Base-by-base conservation (phyloP, 2,329 filamentous ascomycete species). In the Bipolaris sorokiniana region DNA sequence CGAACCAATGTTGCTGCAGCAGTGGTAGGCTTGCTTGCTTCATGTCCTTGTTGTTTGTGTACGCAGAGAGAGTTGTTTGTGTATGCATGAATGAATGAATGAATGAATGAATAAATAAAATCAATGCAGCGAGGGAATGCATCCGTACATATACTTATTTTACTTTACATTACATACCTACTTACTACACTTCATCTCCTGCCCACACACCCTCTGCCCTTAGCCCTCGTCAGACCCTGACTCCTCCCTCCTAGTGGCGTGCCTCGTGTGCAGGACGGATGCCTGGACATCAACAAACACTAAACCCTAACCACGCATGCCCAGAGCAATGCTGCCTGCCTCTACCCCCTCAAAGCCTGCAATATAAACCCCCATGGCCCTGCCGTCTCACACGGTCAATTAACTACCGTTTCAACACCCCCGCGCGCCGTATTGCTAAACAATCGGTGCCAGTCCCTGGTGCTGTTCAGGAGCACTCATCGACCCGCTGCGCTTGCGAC, bases 391-490 rank as follows among this genome's bases (percentile, higher is more conserved):
- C 36, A 41, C 26, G 40, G 16, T 23, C 38, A 23, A 41, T 22
- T 41, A 41, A 41, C 11, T 41, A 23, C 20, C 38, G 38, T 41
- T 41, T 41, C 38, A 41, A 41, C 18, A 6, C 1, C 9, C 18
- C 13, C 9, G 3, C 3, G 18, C 18, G 37, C 15, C 37, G n/a
- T 22, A 22, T 41, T 22, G 20, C 60, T 57, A 67, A 67, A 64
- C 64, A 34, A 40, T 51, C 57, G 41, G 54, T 45, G 54, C 55
- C 46, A 22, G 57, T 58, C 49, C 53, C 53, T 61, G 54, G 46
- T 7, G 46, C 51, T 26, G 28, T 48, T 38, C 41, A 33, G 42
- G 49, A 48, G 59, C 57, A 53, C 37, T 40, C 28, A 36, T 41
- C 48, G 44, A 38, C 44, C 23, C 44, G 44, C 47, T 22, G 33